Conservation (phyloP, 192 early-diverging fungal genomes). For the Entophlyctis luteolus region DNA sequence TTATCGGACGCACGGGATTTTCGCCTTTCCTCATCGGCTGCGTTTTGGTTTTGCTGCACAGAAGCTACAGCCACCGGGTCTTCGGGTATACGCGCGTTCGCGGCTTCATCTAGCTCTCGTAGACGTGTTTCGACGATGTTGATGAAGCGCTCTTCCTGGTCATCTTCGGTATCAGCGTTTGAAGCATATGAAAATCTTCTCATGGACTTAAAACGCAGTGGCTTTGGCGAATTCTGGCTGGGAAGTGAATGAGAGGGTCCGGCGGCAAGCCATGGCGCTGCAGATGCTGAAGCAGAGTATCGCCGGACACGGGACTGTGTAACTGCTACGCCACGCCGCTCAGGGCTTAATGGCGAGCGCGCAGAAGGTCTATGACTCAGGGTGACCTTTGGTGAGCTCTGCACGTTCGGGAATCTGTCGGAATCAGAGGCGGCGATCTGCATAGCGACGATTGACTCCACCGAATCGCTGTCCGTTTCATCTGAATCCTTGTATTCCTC, state of each 20-base stretch:
- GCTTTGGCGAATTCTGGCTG: neutral
- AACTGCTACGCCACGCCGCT: no score
- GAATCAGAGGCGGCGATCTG: neutral
- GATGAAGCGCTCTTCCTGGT: constrained; percentile 20
- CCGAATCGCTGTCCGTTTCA: neutral
- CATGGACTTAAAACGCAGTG: constrained; percentile 3
- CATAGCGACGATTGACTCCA: neutral
- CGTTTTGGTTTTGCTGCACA: neutral
- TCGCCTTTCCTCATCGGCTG: neutral
- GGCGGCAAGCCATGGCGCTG: neutral
- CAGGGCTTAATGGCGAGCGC: no score
- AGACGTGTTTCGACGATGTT: constrained; percentile 1
- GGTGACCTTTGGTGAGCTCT: neutral
- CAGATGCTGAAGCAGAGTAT: no score
- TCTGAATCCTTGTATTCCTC: no score
- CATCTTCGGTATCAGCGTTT: constrained; percentile 32
- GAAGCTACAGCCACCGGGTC: neutral
- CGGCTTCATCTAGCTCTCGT: constrained; percentile 7
- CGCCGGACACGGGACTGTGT: no score
- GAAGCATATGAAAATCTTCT: constrained; percentile 15
- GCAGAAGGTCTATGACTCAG: neutral
- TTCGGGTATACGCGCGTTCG: neutral
- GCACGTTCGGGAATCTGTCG: neutral
- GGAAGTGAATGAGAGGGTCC: neutral
- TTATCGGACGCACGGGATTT: no score